phyloP scores from a whole-genome alignment of 2,329 filamentous ascomycete genomes.

The Exophiala aquamarina region DNA sequence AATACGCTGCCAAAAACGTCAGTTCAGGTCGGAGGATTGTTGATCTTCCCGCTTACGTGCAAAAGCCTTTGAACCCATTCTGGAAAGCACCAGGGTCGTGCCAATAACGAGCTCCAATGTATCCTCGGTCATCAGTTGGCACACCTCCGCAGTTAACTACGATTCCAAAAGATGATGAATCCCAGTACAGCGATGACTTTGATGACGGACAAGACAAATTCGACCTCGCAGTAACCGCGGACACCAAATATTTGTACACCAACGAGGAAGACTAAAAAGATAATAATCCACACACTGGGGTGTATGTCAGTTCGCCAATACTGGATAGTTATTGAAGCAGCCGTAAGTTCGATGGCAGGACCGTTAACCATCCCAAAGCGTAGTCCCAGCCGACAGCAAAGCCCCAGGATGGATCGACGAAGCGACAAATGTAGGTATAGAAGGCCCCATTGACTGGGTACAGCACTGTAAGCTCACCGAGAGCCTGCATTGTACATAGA shows the following conservation, averaged over 20 bases:
- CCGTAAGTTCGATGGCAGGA: slow-evolving; percentile 26
- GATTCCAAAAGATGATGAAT: slow-evolving; percentile 60
- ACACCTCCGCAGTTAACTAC: slow-evolving; percentile 75
- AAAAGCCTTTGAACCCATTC: slow-evolving; percentile 66
- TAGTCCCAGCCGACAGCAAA: slow-evolving; percentile 44
- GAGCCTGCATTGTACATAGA: slow-evolving; percentile 44
- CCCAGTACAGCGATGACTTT: slow-evolving; percentile 79
- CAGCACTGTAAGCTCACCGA: slow-evolving; percentile 78
- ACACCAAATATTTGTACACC: slow-evolving; percentile 79
- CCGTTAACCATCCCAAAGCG: slow-evolving; percentile 22
- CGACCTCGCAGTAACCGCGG: slow-evolving; percentile 78
- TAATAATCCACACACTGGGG: slow-evolving; percentile 55
- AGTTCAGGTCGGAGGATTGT: not conserved
- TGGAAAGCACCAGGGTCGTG: slow-evolving; percentile 69
- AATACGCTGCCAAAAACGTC: slow-evolving; percentile 52
- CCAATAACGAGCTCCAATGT: slow-evolving; percentile 81
- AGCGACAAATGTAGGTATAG: slow-evolving; percentile 68
- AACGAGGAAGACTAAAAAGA: slow-evolving; percentile 72
- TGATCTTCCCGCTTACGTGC: slow-evolving; percentile 36
- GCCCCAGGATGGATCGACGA: slow-evolving; percentile 45
- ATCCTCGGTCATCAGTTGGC: slow-evolving; percentile 59
- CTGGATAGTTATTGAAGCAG: slow-evolving; percentile 24
- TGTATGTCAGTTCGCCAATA: slow-evolving; percentile 27
- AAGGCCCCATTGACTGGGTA: slow-evolving; percentile 73
- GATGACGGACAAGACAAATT: slow-evolving; percentile 76